Conservation (phyloP, 306 rosid species). For the Citrullus amarus region DNA sequence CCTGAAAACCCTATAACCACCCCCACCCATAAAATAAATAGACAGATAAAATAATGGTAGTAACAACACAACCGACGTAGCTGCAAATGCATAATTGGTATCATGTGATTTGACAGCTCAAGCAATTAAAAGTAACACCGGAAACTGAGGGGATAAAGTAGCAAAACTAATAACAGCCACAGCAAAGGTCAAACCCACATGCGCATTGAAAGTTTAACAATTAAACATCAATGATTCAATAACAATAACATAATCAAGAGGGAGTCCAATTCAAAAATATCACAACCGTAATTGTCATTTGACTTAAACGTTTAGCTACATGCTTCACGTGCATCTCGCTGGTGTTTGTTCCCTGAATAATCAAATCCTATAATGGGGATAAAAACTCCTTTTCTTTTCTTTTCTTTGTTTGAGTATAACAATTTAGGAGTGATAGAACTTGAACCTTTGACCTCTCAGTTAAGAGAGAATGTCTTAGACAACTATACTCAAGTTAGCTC, state of each 20-base stretch:
- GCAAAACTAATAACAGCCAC: neutral
- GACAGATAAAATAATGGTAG: neutral
- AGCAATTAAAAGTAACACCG: neutral
- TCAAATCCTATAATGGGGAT: neutral
- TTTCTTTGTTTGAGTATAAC: too few species aligned
- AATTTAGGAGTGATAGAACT: too few species aligned
- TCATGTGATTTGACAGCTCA: constrained; percentile 6
- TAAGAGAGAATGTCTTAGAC: too few species aligned
- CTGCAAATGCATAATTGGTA: neutral
- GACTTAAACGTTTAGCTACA: neutral
- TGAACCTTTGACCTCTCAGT: too few species aligned
- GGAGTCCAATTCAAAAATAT: neutral
- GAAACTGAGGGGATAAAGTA: neutral
- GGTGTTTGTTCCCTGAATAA: neutral
- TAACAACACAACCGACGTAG: neutral
- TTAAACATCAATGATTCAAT: neutral
- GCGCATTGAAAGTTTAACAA: neutral
- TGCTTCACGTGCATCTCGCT: neutral
- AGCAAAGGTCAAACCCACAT: neutral
- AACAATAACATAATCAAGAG: neutral
- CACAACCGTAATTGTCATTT: neutral
- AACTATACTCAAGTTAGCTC: too few species aligned
- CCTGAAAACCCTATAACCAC: neutral
- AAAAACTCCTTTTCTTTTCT: neutral
- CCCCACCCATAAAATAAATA: neutral